Conservation (phyloP, 306 rosid genomes). For the Castanea mollissima region DNA sequence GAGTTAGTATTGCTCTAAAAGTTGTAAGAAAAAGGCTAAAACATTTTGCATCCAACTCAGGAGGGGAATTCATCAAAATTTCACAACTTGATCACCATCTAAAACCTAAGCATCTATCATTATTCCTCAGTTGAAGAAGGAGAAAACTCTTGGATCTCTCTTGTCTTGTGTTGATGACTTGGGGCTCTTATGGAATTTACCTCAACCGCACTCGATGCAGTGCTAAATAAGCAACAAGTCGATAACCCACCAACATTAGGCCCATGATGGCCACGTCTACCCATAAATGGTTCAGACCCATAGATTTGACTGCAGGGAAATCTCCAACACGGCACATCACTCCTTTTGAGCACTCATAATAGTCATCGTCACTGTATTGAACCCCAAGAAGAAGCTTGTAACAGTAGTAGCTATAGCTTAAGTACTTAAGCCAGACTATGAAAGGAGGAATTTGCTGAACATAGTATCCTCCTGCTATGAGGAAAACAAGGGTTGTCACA, state of each 20-base stretch:
- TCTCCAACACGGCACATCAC: slow-evolving; percentile 64
- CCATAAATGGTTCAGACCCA: slow-evolving; percentile 81
- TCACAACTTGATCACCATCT: slow-evolving; percentile 32
- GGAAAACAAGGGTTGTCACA: slow-evolving; percentile 92
- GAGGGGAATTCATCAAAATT: slow-evolving; percentile 30
- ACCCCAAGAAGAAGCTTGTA: slow-evolving; percentile 94
- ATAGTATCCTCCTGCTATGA: slow-evolving; percentile 97
- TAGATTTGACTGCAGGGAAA: slow-evolving; percentile 70
- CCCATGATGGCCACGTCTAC: slow-evolving; percentile 77
- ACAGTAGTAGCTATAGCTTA: slow-evolving; percentile 94
- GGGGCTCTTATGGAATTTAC: slow-evolving; percentile 19
- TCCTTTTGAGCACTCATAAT: slow-evolving; percentile 75
- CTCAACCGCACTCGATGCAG: slow-evolving; percentile 73
- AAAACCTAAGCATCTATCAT: slow-evolving; percentile 35
- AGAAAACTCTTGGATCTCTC: slow-evolving; percentile 48
- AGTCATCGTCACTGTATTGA: slow-evolving; percentile 70
- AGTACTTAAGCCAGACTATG: slow-evolving; percentile 87
- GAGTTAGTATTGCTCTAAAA: slow-evolving; percentile 28
- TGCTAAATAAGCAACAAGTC: slow-evolving; percentile 83
- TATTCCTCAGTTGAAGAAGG: slow-evolving; percentile 53
- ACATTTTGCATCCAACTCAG: slow-evolving; percentile 20
- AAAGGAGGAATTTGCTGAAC: slow-evolving; percentile 88
- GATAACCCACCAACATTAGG: slow-evolving; percentile 81
- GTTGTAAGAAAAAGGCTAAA: slow-evolving; percentile 13
- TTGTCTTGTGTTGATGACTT: slow-evolving; percentile 15